Evolutionary conservation across 139 green algal species (phyloP), one percentile per base, ranked within the genome.

Genomic region (Chlorella sp.): DNA sequence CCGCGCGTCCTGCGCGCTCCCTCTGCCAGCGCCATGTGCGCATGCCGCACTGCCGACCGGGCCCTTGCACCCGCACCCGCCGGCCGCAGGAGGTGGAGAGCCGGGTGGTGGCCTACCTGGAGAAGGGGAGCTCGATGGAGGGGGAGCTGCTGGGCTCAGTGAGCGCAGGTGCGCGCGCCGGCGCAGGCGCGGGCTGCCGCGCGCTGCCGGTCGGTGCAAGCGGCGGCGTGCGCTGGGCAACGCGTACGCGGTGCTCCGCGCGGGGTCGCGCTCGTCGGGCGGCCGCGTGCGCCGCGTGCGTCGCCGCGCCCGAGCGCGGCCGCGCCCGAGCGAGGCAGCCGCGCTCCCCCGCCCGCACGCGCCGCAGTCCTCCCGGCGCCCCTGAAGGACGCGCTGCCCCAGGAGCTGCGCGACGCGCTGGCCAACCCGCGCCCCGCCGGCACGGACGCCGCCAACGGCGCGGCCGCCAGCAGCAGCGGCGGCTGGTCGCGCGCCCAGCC

Each of bases 91-190:
- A 91, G 64, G 59, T 91, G 27, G 89, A 94, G 77, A 79, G 84
- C 25, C 82, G 74, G 0, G 46, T 94, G 27, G 67, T 89, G 0
- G 71, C 73, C 31, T 90, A 86, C 53, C 67, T 94, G 40, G 84
- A 94, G 71, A 79, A 80, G 29, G 89, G 89, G 2, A 77, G 82
- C 41, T 80, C 59, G 8, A 60, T 88, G 7, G 89, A 94, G 84
- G 74, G 69, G 15, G 89, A 91, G 41, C 77, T 93, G 21, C 70
- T 93, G 35, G 56, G 67, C 8, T 90, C 86, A 70, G 41, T 93
- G 17, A n/a, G n/a, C n/a, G n/a, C n/a, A n/a, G n/a, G n/a, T n/a
- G n/a, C n/a, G n/a, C n/a, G n/a, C n/a, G n/a, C n/a, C n/a, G n/a
- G n/a, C n/a, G n/a, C n/a, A n/a, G n/a, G n/a, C n/a, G n/a, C n/a